Evolutionary conservation across 2,329 filamentous ascomycete genomes (phyloP), one percentile per base, ranked within the genome.

Genomic region (Ceratocystis eucalypticola): DNA sequence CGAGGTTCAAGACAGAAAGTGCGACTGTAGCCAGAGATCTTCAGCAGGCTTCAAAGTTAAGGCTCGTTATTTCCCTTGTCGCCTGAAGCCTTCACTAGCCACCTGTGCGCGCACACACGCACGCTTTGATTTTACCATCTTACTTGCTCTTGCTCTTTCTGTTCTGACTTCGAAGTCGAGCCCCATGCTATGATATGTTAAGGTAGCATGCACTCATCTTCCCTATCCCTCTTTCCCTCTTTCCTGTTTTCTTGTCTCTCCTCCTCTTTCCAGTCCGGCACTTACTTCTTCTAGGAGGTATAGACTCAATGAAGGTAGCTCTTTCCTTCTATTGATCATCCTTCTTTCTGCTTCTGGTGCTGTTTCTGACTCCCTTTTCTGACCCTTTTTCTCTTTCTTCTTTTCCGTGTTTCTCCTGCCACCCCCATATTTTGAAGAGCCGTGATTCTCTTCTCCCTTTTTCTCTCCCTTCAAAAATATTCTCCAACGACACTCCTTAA

Each of bases 381-480:
- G 25, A 3, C 55, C 55, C 15, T 59, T n/a, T 59, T 59, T 7
- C 28, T 30, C 28, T 8, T 22, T 37, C 55, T 59, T 59, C 55
- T 37, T 59, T 59, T 33, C 55, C 55, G 15, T 59, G 55, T 59
- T 37, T 59, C 28, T 59, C 12, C 55, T 59, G 28, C 55, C 28
- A 33, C 55, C 53, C 28, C 55, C 37, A 59, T n/a, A 59, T 41
- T 41, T 25, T 15, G 25, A 59, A 59, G 55, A 59, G 55, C 55
- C 55, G 55, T 37, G 28, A 59, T 59, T 33, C 12, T 59, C 55
- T 59, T 59, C 55, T 59, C 55, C 55, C 55, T 59, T 59, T 59
- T 12, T 37, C 28, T 59, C 25, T 59, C 55, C 25, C 17, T 59
- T 30, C n/a, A 59, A 33, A 2, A n/a, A 37, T 30, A n/a, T 59